Evolutionary conservation across 441 rosid genomes (phyloP), one percentile per base, ranked within the genome.

Genomic region (Bocquillonia castaneifolia): DNA sequence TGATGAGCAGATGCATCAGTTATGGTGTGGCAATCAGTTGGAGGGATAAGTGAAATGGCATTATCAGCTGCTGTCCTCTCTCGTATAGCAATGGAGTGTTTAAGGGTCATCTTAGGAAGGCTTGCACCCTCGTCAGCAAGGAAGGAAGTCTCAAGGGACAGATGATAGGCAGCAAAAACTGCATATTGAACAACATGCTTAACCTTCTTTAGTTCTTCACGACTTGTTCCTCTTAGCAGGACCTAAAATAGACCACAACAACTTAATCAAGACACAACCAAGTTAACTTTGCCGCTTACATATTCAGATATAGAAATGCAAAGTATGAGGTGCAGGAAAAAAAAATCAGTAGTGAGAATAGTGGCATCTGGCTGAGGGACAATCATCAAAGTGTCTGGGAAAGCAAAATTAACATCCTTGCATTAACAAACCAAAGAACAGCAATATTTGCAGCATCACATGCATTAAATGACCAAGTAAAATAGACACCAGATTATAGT

Each of bases 71-170:
- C 73, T 64, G 70, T 75, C 78, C 74, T 81, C 72, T 88, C 91
- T 31, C 84, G 81, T 53, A 80, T 72, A 37, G 84, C 60, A 72
- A 82, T 56, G 10, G 86, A 76, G 68, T 67, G 78, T 67, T 81
- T 88, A 52, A 71, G 74, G 54, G 50, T 71, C 77, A 79, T 76
- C 74, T 72, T 85, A 75, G 99, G 97, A 71, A 93, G 87, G 58
- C 87, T 85, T 75, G 99, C 99, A 66, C 99, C 99, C 85, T 93
- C 99, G 66, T 93, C 99, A 29, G 93, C 99, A 71, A 93, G 99
- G 74, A 91, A 93, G 54, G 95, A 93, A 63, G 99, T 91, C 81
- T 93, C 96, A 25, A 93, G 87, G 18, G 93, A 91, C 64, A 93
- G 76, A 75, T 93, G 99, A 85, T 93, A 87, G 52, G 99, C 99